A percentile compares a stretch with the other conserved stretches of the same genome.
Evolutionary conservation across 2,329 filamentous ascomycete genomes (phyloP).

Genomic region (Zasmidium angulare): DNA sequence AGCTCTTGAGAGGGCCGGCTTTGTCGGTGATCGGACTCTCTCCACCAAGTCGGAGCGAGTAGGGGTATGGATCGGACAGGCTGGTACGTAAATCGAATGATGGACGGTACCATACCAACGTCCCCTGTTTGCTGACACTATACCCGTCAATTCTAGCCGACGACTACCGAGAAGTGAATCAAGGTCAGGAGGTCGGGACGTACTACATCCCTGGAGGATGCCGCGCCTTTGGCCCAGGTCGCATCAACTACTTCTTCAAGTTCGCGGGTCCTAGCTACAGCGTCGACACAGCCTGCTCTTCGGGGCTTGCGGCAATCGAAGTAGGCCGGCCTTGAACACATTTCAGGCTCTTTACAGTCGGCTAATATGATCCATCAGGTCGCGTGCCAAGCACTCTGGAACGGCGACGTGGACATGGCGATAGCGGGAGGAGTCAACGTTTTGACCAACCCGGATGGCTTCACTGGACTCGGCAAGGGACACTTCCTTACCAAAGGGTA

Average conservation of each 20-base stretch:
- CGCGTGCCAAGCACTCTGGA: slow-evolving; percentile 29
- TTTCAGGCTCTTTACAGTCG: neutral
- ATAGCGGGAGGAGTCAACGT: slow-evolving; percentile 33
- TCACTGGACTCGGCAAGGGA: slow-evolving; percentile 28
- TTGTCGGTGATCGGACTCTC: slow-evolving; percentile 21
- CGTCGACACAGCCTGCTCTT: slow-evolving; percentile 35
- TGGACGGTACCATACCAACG: no score
- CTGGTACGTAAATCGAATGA: no score
- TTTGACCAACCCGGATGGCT: slow-evolving; percentile 29
- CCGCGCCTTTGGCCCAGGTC: slow-evolving; percentile 30
- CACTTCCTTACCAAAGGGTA: slow-evolving; percentile 27
- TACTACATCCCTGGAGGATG: slow-evolving; percentile 28
- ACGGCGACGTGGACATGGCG: slow-evolving; percentile 30
- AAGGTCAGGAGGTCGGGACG: slow-evolving; percentile 27
- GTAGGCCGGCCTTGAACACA: slow-evolving; percentile 4
- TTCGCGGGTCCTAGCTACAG: slow-evolving; percentile 22
- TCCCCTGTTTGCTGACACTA: no score
- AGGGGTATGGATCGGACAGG: no score
- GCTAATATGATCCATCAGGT: neutral
- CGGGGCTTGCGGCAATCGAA: slow-evolving; percentile 24
- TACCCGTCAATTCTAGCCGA: no score
- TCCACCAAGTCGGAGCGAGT: slow-evolving; percentile 35
- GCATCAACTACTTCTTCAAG: slow-evolving; percentile 16
- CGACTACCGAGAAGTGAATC: slow-evolving; percentile 35
- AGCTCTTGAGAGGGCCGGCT: slow-evolving; percentile 19